Percentiles rank a stretch among this genome's conserved stretches.
Conservation (phyloP, 495 filamentous ascomycete genomes). For the Jackrogersella minutella region DNA sequence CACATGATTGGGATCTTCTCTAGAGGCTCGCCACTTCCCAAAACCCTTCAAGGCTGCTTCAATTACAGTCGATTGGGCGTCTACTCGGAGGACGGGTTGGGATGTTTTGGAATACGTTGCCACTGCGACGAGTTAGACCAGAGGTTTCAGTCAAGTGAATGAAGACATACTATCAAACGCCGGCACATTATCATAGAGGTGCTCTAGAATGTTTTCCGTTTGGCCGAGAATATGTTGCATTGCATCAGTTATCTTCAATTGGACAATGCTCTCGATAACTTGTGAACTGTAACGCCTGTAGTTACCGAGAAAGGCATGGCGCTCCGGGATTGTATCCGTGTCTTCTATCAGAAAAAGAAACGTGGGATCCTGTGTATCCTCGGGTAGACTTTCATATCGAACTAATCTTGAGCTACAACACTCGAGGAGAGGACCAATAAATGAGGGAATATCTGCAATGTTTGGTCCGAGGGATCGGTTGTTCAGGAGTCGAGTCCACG, state of each 20-base stretch:
- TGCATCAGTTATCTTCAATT: slow-evolving; percentile 80
- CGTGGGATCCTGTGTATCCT: slow-evolving; percentile 80
- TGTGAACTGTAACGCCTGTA: slow-evolving; percentile 88
- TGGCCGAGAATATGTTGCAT: slow-evolving; percentile 83
- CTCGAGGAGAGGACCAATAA: slow-evolving; percentile 79
- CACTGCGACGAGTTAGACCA: slow-evolving; percentile 57
- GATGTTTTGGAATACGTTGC: slow-evolving; percentile 83
- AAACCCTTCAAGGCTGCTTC: slow-evolving; percentile 93
- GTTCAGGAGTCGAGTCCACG: slow-evolving; percentile 82
- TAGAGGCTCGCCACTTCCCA: slow-evolving; percentile 75
- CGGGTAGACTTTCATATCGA: slow-evolving; percentile 83
- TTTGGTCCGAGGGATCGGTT: slow-evolving; percentile 71
- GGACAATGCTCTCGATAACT: slow-evolving; percentile 83
- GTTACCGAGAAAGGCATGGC: slow-evolving; percentile 96
- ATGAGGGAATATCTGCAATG: slow-evolving; percentile 63
- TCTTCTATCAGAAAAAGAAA: slow-evolving; percentile 87
- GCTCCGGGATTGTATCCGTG: slow-evolving; percentile 92
- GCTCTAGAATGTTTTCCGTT: slow-evolving; percentile 75
- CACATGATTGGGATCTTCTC: slow-evolving; percentile 63
- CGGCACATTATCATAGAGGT: slow-evolving; percentile 74
- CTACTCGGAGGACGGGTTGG: slow-evolving; percentile 76
- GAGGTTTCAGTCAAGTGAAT: background rate
- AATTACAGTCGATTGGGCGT: slow-evolving; percentile 88
- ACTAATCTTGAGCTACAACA: slow-evolving; percentile 79
- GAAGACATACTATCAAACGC: slow-evolving; percentile 71